Base-by-base conservation (phyloP, 1,139 yeast species). In the Maudiozyma humilis region DNA sequence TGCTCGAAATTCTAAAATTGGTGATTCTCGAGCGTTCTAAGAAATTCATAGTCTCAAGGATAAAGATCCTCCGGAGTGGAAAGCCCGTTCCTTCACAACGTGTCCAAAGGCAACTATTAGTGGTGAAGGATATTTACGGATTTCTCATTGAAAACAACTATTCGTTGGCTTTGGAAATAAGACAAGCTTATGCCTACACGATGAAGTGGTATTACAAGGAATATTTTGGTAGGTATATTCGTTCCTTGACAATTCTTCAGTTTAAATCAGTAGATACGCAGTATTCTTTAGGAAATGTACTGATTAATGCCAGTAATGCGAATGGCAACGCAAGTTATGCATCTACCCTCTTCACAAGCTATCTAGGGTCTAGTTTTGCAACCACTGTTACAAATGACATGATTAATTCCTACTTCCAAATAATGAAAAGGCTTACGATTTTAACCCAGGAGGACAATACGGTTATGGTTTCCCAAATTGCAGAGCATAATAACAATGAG, bases 161-260 rank as follows among this genome's bases (percentile, higher is more conserved):
- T 3, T 72, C 78, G n/a, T 65, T 91, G 44, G 89, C 95, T 0
- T 60, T 68, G n/a, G 95, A 87, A 54, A 70, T 91, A 37, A 74
- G 79, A 47, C 73, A 76, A 54, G 97, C 96, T 0, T 91, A 91
- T 60, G 68, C 81, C 12, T 81, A 78, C 57, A 89, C 97, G 2
- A 88, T 89, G 87, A 72, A 76, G 55, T 91, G 98, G 98, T 91
- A 91, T 66, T 91, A 91, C 60, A 72, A 73, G 47, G 74, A 83
- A 44, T 76, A 84, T 52, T 89, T 91, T 59, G 79, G 82, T 19
- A 79, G 91, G 53, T 91, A 89, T 63, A 67, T 82, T 42, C 76
- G 82, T 52, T 81, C 95, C 1, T 66, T 91, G 46, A 85, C 86
- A 49, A 78, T 79, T 49, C 64, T 84, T 47, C 75, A 71, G 43